Evolutionary conservation across 1,284 basidiomycete genomes (phyloP).

Genomic region (Melampsora americana): DNA sequence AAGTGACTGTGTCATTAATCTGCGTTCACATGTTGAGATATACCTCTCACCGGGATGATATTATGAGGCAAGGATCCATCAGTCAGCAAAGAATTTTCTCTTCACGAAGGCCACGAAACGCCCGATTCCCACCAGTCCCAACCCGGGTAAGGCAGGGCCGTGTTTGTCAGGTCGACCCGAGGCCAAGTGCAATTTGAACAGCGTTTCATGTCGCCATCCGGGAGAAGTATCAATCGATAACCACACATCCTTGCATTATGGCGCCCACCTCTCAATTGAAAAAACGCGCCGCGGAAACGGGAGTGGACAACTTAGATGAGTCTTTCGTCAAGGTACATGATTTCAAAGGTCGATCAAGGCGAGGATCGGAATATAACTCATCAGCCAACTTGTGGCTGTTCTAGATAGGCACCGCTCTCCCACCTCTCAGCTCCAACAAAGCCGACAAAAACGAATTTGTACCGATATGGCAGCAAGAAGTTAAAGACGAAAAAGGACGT

Average conservation of each 20-base stretch:
- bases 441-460: constrained; percentile 89
- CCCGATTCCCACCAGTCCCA: too few species aligned
- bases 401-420: constrained; percentile 85
- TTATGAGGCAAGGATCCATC: too few species aligned
- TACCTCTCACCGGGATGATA: too few species aligned
- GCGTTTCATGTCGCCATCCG: too few species aligned
- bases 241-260: constrained; percentile 1
- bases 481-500: constrained; percentile 88
- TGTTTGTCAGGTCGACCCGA: too few species aligned
- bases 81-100: too few species aligned
- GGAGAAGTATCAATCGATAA: not conserved
- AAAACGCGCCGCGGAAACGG: constrained; percentile 5
- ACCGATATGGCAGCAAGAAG: constrained; percentile 96
- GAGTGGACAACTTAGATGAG: constrained; percentile 19
- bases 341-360: not conserved
- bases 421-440: constrained; percentile 74
- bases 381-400: constrained; percentile 2
- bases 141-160: too few species aligned
- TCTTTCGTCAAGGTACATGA: constrained; percentile 40
- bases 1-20: too few species aligned
- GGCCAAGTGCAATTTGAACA: too few species aligned
- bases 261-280: constrained; percentile 3
- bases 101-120: too few species aligned
- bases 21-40: too few species aligned
- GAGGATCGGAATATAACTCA: constrained; percentile 15